These are phyloP conservation scores for Xylariaceae sp. DNA, from an alignment of 2,329 filamentous ascomycete species.

Conservation along the genomic window DNA sequence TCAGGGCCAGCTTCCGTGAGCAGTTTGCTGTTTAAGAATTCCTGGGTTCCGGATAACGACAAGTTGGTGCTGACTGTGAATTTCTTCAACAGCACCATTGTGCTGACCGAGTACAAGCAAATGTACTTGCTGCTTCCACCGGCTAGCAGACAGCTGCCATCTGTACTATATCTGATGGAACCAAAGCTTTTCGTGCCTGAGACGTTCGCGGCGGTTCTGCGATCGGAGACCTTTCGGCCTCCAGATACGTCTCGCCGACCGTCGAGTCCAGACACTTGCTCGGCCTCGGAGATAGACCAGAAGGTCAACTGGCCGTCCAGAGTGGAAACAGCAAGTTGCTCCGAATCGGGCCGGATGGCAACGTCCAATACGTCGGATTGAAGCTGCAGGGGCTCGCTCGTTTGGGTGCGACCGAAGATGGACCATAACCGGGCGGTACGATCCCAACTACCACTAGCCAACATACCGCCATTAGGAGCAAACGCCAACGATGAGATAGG, in stretches of 20 bases:
- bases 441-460: slow-evolving; percentile 95
- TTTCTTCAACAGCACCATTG: slow-evolving; percentile 87
- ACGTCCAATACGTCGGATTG: slow-evolving; percentile 87
- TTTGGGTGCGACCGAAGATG: slow-evolving; percentile 89
- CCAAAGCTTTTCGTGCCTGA: slow-evolving; percentile 86
- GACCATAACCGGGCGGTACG: slow-evolving; percentile 93
- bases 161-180: slow-evolving; percentile 83
- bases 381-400: slow-evolving; percentile 86
- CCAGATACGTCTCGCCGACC: slow-evolving; percentile 89
- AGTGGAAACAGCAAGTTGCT: slow-evolving; percentile 86
- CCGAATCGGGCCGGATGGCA: slow-evolving; percentile 81
- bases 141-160: slow-evolving; percentile 84
- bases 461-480: slow-evolving; percentile 73
- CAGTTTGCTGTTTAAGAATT: slow-evolving; percentile 88
- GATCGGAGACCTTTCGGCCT: slow-evolving; percentile 80
- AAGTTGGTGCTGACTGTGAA: slow-evolving; percentile 94
- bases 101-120: slow-evolving; percentile 90
- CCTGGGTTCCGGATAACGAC: slow-evolving; percentile 92
- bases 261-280: slow-evolving; percentile 81
- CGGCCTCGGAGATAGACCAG: slow-evolving; percentile 84
- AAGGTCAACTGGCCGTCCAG: slow-evolving; percentile 92
- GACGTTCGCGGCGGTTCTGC: slow-evolving; percentile 84
- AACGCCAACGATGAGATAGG: slow-evolving; percentile 87
- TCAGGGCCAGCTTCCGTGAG: slow-evolving; percentile 85
- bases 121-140: slow-evolving; percentile 98